Evolutionary conservation across 2,329 filamentous ascomycete species (phyloP), one percentile per base, ranked within the genome.

Genomic region (Pseudonectria buxi): DNA sequence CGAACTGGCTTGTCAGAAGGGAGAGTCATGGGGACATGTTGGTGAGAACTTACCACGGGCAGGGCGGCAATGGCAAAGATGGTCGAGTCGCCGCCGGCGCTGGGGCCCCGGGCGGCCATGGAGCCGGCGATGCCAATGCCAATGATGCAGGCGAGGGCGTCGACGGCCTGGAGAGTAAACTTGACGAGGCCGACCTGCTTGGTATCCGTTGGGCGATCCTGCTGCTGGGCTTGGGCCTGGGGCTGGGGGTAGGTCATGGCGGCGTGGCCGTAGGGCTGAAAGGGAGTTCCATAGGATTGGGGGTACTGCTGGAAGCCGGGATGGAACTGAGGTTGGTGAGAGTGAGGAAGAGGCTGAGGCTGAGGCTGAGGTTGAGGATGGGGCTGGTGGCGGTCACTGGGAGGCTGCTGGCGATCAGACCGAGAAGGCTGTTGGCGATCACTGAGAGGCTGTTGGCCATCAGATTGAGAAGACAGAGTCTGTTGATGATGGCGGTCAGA

Each of bases 1-100:
- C 45, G 14, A 61, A 58, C 66, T 69, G 30, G 6, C 11, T 2
- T n/a, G n/a, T n/a, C n/a, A n/a, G n/a, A n/a, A 27, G 4, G 11
- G 26, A 11, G 5, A 11, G 26, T 28, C 11, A 22, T 5, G 18
- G 18, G 18, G 18, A 5, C 5, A 22, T 22, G 18, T 6, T 22
- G 18, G 18, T n/a, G 12, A 28, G 26, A 26, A 28, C 39, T 25
- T 32, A 49, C 42, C 5, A 45, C 22, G 10, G 36, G 31, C 11
- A 37, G 34, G 6, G 35, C 33, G 7, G 40, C 32, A 9, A 49
- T 28, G 16, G 30, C 37, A 14, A 42, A 26, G 12, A 47, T 12
- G 14, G 41, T 36, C 14, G 15, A 4, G 12, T 15, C 11, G 7
- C 43, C 39, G 24, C 43, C 33, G 4, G 39, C 29, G 14, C 35